Conservation (phyloP, 176 grass and related monocot genomes). For the Poa annua region DNA sequence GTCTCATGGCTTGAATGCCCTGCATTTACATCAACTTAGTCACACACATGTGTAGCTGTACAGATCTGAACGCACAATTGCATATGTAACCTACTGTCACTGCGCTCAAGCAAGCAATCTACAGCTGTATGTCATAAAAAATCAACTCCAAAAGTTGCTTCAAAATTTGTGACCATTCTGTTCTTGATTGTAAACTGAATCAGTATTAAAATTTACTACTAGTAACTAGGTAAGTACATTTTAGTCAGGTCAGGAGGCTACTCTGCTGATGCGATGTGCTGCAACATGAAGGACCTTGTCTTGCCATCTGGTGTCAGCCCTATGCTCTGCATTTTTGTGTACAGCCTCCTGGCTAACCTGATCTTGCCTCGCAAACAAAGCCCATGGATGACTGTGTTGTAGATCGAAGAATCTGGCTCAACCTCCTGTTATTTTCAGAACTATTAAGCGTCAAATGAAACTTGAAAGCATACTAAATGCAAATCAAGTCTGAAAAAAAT, state of each 20-base stretch:
- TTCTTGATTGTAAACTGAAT: too few relatives aligned
- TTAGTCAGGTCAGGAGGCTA: not conserved
- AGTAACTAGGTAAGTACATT: not conserved
- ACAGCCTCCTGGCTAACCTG: constrained; percentile 60
- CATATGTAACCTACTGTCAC: too few relatives aligned
- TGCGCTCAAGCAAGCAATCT: too few relatives aligned
- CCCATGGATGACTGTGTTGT: constrained; percentile 74
- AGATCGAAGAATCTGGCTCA: constrained; percentile 67
- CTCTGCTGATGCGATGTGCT: constrained; percentile 47
- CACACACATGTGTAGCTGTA: too few relatives aligned
- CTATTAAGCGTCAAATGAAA: not conserved
- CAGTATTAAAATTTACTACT: too few relatives aligned
- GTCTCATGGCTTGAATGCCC: too few relatives aligned
- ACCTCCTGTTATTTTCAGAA: constrained; percentile 46
- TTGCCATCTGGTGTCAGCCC: constrained; percentile 72
- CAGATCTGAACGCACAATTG: too few relatives aligned
- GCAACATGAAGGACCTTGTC: constrained; percentile 79
- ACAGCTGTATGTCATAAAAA: too few relatives aligned
- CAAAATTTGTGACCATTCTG: too few relatives aligned
- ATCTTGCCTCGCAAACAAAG: constrained; percentile 72
- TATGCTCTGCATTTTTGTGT: constrained; percentile 65
- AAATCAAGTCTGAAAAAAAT: not conserved
- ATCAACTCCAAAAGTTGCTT: too few relatives aligned
- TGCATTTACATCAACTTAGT: too few relatives aligned
- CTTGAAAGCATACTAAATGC: not conserved